phyloP scores from a whole-genome alignment of 1,284 basidiomycete genomes.

The Paramarasmius palmivorus region DNA sequence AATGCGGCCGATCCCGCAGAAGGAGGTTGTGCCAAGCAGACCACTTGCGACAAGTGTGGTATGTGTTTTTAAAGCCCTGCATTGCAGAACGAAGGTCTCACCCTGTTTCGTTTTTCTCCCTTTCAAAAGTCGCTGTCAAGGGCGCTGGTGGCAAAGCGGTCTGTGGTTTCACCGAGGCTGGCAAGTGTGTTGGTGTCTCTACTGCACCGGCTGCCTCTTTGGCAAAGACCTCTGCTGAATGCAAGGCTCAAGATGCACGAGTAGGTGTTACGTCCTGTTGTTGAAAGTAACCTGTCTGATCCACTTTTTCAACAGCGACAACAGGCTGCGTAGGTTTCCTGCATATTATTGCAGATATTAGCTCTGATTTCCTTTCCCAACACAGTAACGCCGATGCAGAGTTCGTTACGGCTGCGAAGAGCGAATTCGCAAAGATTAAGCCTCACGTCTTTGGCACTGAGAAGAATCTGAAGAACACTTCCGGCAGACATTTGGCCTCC shows the following conservation, averaged over 20 bases:
- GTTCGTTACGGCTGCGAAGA: not conserved
- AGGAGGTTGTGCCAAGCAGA: slow-evolving; percentile 1
- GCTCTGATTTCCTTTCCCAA: no score
- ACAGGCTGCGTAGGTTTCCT: no score
- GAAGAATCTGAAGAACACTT: slow-evolving; percentile 1
- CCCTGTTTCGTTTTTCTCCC: not conserved
- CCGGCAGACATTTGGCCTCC: slow-evolving; percentile 1
- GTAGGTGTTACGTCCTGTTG: no score
- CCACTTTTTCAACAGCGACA: not conserved
- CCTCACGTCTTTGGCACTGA: slow-evolving; percentile 1
- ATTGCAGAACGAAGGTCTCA: no score
- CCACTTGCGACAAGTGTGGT: not conserved
- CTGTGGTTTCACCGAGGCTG: not conserved
- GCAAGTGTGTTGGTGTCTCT: not conserved
- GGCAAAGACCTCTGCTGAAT: slow-evolving; percentile 1
- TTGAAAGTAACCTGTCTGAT: no score
- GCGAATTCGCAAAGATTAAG: slow-evolving; percentile 1
- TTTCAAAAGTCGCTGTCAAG: not conserved
- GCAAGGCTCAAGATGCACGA: not conserved
- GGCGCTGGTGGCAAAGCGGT: not conserved
- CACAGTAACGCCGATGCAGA: not conserved
- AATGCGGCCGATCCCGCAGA: not conserved
- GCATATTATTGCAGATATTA: no score
- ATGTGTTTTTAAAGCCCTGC: not conserved
- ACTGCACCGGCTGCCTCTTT: not conserved